Evolutionary conservation across 1,284 basidiomycete species (phyloP).

Genomic region (Pyrrhoderma lamaoense): DNA sequence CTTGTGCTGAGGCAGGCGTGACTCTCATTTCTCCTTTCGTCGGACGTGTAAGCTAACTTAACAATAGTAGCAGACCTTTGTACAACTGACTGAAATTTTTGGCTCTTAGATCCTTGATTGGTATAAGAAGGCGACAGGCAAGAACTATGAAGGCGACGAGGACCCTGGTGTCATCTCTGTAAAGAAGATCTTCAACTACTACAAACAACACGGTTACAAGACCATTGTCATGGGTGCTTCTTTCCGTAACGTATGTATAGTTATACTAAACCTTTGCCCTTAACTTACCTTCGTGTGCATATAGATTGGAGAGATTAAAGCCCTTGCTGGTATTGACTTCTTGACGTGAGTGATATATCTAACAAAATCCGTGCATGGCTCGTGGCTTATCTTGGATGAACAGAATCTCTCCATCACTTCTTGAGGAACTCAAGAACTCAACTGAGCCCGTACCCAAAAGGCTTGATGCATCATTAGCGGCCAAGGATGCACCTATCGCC

Average conservation of each 20-base stretch:
- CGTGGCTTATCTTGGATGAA: neutral
- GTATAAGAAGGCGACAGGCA: conserved; percentile 89
- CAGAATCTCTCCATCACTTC: conserved; percentile 76
- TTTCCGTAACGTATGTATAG: conserved; percentile 91
- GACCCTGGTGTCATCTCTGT: conserved; percentile 98
- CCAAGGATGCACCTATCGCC: conserved; percentile 51
- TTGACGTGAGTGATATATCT: conserved; percentile 46
- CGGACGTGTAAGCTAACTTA: conserved; percentile 66
- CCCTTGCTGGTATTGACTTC: conserved; percentile 94
- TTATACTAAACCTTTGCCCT: neutral
- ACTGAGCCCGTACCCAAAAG: conserved; percentile 75
- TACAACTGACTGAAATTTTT: neutral
- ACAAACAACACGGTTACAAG: conserved; percentile 98
- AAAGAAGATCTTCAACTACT: conserved; percentile 97
- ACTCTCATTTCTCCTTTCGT: conserved; percentile 99
- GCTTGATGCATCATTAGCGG: conserved; percentile 64
- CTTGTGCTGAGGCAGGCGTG: conserved; percentile 95
- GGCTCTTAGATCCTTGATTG: conserved; percentile 81
- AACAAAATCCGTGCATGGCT: neutral
- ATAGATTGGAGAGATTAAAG: conserved; percentile 86
- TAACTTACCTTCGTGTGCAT: conserved; percentile 18
- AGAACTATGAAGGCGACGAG: conserved; percentile 78
- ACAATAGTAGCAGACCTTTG: neutral
- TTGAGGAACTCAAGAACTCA: conserved; percentile 89
- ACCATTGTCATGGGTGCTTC: conserved; percentile 99